Conservation (phyloP, 257 asterid species). For the Solanum habrochaites region DNA sequence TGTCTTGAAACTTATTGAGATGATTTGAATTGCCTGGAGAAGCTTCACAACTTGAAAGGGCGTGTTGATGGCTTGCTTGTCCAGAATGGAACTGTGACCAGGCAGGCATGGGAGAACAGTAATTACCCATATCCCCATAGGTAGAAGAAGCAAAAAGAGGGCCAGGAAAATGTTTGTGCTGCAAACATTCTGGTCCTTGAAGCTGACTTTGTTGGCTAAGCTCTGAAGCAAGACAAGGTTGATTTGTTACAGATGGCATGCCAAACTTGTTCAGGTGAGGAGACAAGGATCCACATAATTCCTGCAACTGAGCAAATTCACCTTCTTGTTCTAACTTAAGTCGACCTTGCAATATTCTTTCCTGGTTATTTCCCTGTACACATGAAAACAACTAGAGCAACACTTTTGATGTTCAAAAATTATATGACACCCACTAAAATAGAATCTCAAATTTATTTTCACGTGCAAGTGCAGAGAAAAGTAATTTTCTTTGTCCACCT, state of each 20-base stretch:
- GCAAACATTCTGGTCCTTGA: slow-evolving; percentile 29
- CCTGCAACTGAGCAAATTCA: slow-evolving; percentile 25
- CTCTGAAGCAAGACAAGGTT: slow-evolving; percentile 27
- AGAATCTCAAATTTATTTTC: neutral
- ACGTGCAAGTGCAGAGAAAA: neutral
- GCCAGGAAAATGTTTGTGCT: slow-evolving; percentile 24
- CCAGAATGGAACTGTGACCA: slow-evolving; percentile 16
- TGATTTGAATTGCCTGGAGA: slow-evolving; percentile 29
- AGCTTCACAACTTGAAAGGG: slow-evolving; percentile 26
- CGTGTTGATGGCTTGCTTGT: slow-evolving; percentile 8
- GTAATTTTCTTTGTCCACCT: neutral
- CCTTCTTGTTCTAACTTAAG: slow-evolving; percentile 26
- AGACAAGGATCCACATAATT: slow-evolving; percentile 31
- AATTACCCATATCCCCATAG: slow-evolving; percentile 36
- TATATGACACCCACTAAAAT: neutral
- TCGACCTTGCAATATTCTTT: slow-evolving; percentile 29
- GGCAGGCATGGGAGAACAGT: slow-evolving; percentile 21
- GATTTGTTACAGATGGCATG: slow-evolving; percentile 33
- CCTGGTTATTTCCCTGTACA: slow-evolving; percentile 41
- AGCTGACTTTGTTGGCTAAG: slow-evolving; percentile 23
- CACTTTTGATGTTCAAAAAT: slow-evolving; percentile 28
- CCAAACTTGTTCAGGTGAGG: slow-evolving; percentile 29
- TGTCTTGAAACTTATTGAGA: slow-evolving; percentile 12
- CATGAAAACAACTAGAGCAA: slow-evolving; percentile 39
- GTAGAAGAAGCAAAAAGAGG: slow-evolving; percentile 36